Evolutionary conservation across 2,329 filamentous ascomycete species (phyloP), one percentile per base, ranked within the genome.

Genomic region (Aureobasidium sp.): DNA sequence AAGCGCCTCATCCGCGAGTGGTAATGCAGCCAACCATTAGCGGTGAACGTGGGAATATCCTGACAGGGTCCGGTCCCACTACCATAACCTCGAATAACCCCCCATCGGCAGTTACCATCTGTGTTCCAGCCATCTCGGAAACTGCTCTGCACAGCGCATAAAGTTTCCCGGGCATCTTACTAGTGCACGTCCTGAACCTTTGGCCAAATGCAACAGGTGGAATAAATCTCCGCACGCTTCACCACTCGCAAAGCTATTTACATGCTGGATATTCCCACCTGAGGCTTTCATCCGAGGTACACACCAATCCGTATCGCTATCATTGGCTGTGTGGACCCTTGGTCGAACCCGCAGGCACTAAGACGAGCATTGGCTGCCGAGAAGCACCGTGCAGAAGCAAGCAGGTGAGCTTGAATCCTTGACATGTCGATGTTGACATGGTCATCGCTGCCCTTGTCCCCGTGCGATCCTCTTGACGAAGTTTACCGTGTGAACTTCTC

Each of bases 21-120:
- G 55, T 59, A 60, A 47, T 63, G 62, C 62, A 60, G 62, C 62
- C 62, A 63, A 55, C 62, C 62, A 60, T 49, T 53, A 63, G 62
- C 62, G 57, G 57, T 60, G 57, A 60, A 60, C 57, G 57, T 60
- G 57, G 57, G 57, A 60, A 53, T 41, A 53, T 41, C 45, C 55
- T 59, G 62, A 63, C 47, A 63, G 53, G 62, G 53, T 63, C 53
- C 56, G 41, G 42, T 62, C 41, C 59, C 48, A 51, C 59, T 62
- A 45, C 47, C 56, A 59, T 41, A 51, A 49, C 57, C 34, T 60
- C 57, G 57, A 60, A 25, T 51, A 17, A 25, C 44, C 44, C 31
- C 29, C 27, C 44, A 25, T 60, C 57, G 57, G 57, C 45, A 60
- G 57, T 60, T 60, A n/a, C 44, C 57, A 60, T 37, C 34, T 51